Conservation (phyloP, 441 rosid genomes). For the Viola pubescens region DNA sequence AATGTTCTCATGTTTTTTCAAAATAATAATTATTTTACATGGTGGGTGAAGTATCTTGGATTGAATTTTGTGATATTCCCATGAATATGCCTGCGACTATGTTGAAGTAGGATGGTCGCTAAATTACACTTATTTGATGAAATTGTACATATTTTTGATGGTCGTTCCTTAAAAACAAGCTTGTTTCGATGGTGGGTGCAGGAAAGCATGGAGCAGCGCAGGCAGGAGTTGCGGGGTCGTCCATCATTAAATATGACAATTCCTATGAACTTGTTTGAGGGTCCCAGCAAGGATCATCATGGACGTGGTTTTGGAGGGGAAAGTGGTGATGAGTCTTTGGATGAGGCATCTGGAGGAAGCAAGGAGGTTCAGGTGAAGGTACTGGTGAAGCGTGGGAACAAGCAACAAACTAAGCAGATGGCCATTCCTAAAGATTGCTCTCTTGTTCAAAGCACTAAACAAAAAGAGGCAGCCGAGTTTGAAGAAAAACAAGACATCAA, state of each 20-base stretch:
- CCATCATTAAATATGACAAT: constrained; percentile 84
- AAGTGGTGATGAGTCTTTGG: constrained; percentile 77
- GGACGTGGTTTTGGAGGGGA: constrained; percentile 62
- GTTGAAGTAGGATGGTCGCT: too few species aligned
- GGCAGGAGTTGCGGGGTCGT: constrained; percentile 81
- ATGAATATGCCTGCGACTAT: too few species aligned
- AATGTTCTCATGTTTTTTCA: too few species aligned
- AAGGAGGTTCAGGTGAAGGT: constrained; percentile 95
- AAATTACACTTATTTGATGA: too few species aligned
- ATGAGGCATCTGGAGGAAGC: constrained; percentile 61
- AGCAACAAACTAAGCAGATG: constrained; percentile 96
- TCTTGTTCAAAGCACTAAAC: constrained; percentile 90
- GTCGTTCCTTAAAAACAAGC: too few species aligned
- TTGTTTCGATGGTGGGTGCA: constrained; percentile 29
- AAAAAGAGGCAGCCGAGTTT: constrained; percentile 94
- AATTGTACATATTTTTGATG: too few species aligned
- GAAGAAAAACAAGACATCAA: constrained; percentile 99
- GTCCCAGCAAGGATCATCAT: constrained; percentile 75
- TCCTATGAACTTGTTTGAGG: constrained; percentile 92
- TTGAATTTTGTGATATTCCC: too few species aligned
- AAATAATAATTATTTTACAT: too few species aligned
- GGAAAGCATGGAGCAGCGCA: constrained; percentile 99
- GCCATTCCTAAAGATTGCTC: constrained; percentile 79
- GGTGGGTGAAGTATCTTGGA: too few species aligned
- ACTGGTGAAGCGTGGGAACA: constrained; percentile 93